Base-by-base conservation (phyloP, 1,139 yeast genomes). In the Geotrichum carabidarum region DNA sequence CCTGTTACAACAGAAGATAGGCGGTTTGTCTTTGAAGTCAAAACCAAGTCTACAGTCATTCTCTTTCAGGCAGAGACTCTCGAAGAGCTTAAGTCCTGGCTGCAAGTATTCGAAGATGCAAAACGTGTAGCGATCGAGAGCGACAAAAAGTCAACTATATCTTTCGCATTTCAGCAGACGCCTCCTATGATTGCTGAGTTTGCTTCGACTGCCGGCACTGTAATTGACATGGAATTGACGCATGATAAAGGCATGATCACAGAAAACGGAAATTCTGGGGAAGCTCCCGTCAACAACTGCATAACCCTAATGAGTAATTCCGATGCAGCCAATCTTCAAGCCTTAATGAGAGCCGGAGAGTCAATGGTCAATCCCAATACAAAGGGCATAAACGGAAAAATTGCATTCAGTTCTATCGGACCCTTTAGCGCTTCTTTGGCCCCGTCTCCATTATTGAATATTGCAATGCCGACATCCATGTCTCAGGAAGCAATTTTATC, bases 21-120 rank as follows among this genome's bases (percentile, higher is more conserved):
- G 48, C 78, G 91, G 58, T 89, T 84, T 69, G 88, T 97, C 65
- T 89, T 93, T 68, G 94, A 86, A 64, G 70, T 93, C 8, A 83
- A 83, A 58, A 86, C 96, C 0, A 78, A 81, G 53, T 86, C 82
- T 48, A 67, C 80, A 32, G 74, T 82, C 0, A 63, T 87, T 3
- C 74, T 80, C 1, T 74, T 89, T 53, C 98, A 91, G 67, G 87
- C 95, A 0, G 96, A 89, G 64, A 81, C 86, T 6, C 72, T 84
- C 32, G 65, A 71, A 1, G 96, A 89, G 51, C 71, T 91, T 59
- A 83, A 81, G 62, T 77, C 83, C 7, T 91, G 98, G 98, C 68
- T 91, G 22, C 79, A 79, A 40, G 88, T 85, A 0, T 86, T 90
- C 65, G 81, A 80, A 22, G 74, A 78, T 44, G 84, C 86, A 54